These are phyloP conservation scores for Venturia nashicola DNA, from an alignment of 2,329 filamentous ascomycete genomes.

Conservation along the genomic window DNA sequence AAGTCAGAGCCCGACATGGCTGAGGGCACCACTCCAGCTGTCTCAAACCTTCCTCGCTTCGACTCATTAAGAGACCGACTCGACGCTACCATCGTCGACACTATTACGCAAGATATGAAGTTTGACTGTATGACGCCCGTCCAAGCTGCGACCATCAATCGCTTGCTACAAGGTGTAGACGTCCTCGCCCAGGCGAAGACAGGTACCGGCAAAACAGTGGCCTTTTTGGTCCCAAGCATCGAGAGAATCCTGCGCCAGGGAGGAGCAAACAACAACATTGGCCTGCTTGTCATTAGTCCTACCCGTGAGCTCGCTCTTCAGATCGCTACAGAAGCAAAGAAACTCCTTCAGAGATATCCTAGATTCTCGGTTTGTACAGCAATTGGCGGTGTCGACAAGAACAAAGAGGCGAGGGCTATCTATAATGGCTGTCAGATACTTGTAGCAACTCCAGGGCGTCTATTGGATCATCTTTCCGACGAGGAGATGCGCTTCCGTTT, in stretches of 20 bases:
- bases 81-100: background rate
- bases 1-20: background rate
- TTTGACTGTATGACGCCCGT: background rate
- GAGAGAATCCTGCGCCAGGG: slow-evolving; percentile 27
- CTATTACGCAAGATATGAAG: slow-evolving; percentile 4
- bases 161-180: background rate
- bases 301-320: slow-evolving; percentile 49
- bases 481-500: slow-evolving; percentile 64
- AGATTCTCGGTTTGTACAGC: slow-evolving; percentile 30
- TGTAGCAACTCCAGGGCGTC: slow-evolving; percentile 86
- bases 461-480: slow-evolving; percentile 88
- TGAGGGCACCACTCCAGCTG: background rate
- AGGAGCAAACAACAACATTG: slow-evolving; percentile 26
- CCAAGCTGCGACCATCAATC: background rate
- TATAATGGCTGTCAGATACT: slow-evolving; percentile 61
- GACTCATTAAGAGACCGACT: background rate
- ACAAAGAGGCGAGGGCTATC: slow-evolving; percentile 49
- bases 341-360: slow-evolving; percentile 28
- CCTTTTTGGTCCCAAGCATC: slow-evolving; percentile 35
- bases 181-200: slow-evolving; percentile 36
- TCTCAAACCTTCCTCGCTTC: background rate
- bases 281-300: slow-evolving; percentile 43
- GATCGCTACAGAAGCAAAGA: slow-evolving; percentile 33
- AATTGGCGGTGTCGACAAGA: slow-evolving; percentile 31
- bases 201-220: slow-evolving; percentile 38